Percentiles rank a stretch among this genome's conserved stretches.
Evolutionary conservation across 192 early-diverging fungal genomes (phyloP).

Genomic region (Chytriomyces sp.): DNA sequence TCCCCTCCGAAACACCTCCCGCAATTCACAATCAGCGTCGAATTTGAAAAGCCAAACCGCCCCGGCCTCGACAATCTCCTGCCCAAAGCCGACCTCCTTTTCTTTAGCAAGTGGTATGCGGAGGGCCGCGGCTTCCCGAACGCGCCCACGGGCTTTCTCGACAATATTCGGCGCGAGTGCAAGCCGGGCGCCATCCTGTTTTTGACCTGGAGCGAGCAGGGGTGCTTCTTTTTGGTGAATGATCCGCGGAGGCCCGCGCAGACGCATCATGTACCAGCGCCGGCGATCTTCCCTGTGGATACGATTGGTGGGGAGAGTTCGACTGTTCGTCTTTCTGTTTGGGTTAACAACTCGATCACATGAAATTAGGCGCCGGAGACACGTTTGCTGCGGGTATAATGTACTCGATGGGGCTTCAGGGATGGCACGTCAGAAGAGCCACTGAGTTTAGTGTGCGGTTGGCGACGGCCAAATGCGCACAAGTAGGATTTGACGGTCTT

Average conservation of each 20-base stretch:
- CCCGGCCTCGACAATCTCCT: slow-evolving; percentile 61
- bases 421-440: slow-evolving; percentile 8
- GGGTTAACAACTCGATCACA: no score
- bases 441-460: slow-evolving; percentile 11
- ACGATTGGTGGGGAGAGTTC: no score
- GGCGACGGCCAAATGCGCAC: slow-evolving; percentile 36
- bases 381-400: slow-evolving; percentile 41
- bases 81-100: slow-evolving; percentile 58
- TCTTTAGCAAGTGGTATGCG: slow-evolving; percentile 69
- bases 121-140: slow-evolving; percentile 57
- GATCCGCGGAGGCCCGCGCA: slow-evolving; percentile 18
- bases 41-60: slow-evolving; percentile 69
- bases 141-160: slow-evolving; percentile 40
- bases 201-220: slow-evolving; percentile 65
- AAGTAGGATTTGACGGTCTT: slow-evolving; percentile 33
- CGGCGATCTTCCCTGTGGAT: slow-evolving; percentile 28
- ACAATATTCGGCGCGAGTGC: slow-evolving; percentile 34
- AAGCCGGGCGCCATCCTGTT: slow-evolving; percentile 52
- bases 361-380: no score
- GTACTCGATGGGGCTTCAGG: slow-evolving; percentile 15
- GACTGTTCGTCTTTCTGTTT: no score
- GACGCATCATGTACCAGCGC: slow-evolving; percentile 32
- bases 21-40: slow-evolving; percentile 62
- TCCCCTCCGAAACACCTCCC: background rate
- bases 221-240: slow-evolving; percentile 44